Conservation (phyloP, 768 basidiomycete genomes). For the Lentinula detonsa region DNA sequence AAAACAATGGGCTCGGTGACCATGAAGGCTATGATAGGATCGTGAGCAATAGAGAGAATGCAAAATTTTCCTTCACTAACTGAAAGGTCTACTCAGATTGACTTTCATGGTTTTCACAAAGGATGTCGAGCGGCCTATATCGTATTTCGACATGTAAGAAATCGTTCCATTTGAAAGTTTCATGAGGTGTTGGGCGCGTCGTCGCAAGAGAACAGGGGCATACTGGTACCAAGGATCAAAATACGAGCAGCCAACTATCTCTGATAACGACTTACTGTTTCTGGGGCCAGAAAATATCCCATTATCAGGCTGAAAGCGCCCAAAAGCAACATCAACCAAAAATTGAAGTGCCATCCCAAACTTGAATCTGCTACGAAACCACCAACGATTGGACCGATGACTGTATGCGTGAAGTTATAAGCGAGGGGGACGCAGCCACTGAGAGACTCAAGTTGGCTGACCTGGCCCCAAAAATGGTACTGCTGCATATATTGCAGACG, state of each 20-base stretch:
- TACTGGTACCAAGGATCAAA: conserved; percentile 28
- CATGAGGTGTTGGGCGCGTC: conserved; percentile 39
- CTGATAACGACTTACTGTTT: background rate
- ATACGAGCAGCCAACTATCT: background rate
- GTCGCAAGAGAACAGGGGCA: conserved; percentile 53
- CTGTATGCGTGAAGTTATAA: conserved; percentile 19
- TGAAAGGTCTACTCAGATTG: conserved; percentile 52
- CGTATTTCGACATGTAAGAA: conserved; percentile 45
- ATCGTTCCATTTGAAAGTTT: conserved; percentile 31
- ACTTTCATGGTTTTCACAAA: conserved; percentile 34
- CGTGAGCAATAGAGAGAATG: conserved; percentile 3
- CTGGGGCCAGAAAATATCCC: conserved; percentile 31
- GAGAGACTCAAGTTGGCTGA: conserved; percentile 14
- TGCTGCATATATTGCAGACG: conserved; percentile 52
- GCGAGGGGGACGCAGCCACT: background rate
- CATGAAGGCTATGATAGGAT: conserved; percentile 39
- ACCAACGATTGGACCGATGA: conserved; percentile 63
- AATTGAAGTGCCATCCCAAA: conserved; percentile 57
- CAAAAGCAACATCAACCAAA: conserved; percentile 60
- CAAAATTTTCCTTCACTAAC: conserved; percentile 21
- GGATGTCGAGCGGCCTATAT: conserved; percentile 36
- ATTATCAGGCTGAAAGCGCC: conserved; percentile 36
- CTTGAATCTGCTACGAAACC: conserved; percentile 48
- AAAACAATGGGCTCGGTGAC: conserved; percentile 61
- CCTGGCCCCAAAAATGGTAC: conserved; percentile 56